Evolutionary conservation across 441 rosid species (phyloP).

Genomic region (Adansonia gregorii): DNA sequence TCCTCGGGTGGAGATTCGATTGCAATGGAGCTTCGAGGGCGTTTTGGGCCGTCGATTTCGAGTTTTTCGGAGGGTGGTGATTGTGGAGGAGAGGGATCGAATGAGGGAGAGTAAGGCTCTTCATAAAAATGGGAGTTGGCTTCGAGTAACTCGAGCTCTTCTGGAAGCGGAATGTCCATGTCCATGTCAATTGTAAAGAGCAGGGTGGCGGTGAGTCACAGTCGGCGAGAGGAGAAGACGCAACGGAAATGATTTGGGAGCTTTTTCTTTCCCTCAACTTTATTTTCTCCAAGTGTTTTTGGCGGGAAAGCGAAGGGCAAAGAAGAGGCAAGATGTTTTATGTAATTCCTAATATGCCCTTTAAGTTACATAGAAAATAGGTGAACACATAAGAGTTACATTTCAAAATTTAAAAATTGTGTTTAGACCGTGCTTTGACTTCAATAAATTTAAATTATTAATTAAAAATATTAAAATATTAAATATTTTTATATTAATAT

Average conservation of each 20-base stretch:
- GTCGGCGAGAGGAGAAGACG: constrained; percentile 4
- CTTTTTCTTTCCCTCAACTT: background rate
- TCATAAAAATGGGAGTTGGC: constrained; percentile 58
- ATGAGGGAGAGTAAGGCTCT: constrained; percentile 40
- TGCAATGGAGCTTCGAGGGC: constrained; percentile 42
- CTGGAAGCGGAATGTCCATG: constrained; percentile 76
- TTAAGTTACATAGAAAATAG: background rate
- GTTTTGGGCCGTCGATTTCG: constrained; percentile 50
- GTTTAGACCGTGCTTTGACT: too few species aligned
- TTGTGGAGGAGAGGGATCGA: constrained; percentile 32
- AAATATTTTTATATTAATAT: too few species aligned
- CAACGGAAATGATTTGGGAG: constrained; percentile 14
- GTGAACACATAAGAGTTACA: too few species aligned
- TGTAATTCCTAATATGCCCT: background rate
- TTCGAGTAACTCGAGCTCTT: constrained; percentile 95
- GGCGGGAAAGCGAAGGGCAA: constrained; percentile 22
- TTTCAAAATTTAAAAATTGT: too few species aligned
- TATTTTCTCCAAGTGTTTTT: background rate
- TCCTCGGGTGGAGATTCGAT: constrained; percentile 36
- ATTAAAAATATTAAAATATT: too few species aligned
- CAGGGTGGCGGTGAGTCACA: background rate
- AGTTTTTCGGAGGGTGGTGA: constrained; percentile 31
- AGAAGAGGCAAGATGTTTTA: background rate
- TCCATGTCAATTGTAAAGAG: constrained; percentile 39
- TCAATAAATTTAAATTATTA: too few species aligned